phyloP scores from a whole-genome alignment of 2,329 filamentous ascomycete genomes.

The Xylariaceae sp. region DNA sequence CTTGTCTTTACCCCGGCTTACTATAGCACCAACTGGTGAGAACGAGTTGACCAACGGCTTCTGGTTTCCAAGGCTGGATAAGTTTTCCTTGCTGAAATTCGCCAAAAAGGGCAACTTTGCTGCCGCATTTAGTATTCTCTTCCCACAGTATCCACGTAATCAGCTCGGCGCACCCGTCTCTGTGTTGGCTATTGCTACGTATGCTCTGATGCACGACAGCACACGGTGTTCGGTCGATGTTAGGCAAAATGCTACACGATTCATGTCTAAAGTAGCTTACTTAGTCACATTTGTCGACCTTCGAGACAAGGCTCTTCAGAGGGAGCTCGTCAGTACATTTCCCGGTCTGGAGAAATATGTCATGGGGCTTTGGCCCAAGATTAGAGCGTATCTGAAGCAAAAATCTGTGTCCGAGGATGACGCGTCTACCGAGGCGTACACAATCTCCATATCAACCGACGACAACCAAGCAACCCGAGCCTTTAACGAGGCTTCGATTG shows the following conservation, averaged over 20 bases:
- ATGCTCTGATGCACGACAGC: conserved; percentile 46
- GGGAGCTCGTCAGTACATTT: conserved; percentile 25
- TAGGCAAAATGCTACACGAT: conserved; percentile 34
- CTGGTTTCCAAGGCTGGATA: conserved; percentile 41
- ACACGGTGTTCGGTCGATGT: conserved; percentile 30
- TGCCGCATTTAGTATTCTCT: conserved; percentile 44
- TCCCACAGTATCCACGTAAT: conserved; percentile 42
- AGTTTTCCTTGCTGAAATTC: conserved; percentile 28
- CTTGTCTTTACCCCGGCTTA: conserved; percentile 43
- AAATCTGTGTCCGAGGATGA: conserved; percentile 6
- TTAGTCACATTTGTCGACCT: conserved; percentile 35
- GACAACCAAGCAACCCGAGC: background rate
- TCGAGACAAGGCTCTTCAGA: conserved; percentile 25
- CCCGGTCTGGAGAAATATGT: conserved; percentile 36
- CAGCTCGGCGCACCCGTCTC: conserved; percentile 38
- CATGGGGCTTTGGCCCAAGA: conserved; percentile 37
- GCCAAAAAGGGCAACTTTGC: conserved; percentile 34
- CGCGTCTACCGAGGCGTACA: background rate
- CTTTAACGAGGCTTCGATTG: conserved; percentile 21
- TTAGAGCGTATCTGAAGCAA: conserved; percentile 31
- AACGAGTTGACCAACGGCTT: conserved; percentile 36
- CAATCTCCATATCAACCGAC: background rate
- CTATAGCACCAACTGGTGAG: conserved; percentile 16
- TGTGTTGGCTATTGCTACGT: conserved; percentile 49
- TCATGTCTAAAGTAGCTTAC: conserved; percentile 37